Conservation (phyloP, 768 basidiomycete genomes). For the Tephrocybe rancida region DNA sequence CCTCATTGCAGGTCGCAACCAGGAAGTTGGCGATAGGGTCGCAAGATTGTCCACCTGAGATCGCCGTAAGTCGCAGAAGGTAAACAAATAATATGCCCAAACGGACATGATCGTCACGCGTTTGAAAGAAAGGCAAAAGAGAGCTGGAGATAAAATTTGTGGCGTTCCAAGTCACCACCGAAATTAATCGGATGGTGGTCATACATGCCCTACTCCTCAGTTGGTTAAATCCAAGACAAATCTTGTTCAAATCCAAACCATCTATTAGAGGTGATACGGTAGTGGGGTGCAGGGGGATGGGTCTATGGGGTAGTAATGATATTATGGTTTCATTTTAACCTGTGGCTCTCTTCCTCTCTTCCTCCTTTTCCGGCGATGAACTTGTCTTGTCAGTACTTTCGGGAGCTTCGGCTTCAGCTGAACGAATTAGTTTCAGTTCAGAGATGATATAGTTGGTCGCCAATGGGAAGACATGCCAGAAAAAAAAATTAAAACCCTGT, state of each 20-base stretch:
- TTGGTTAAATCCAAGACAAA: not conserved
- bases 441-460: conserved; percentile 17
- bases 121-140: not conserved
- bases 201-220: not conserved
- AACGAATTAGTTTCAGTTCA: conserved; percentile 25
- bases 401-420: conserved; percentile 25
- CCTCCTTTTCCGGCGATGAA: conserved; percentile 31
- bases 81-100: conserved; percentile 14
- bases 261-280: conserved; percentile 14
- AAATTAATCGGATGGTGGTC: not conserved
- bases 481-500: conserved; percentile 66
- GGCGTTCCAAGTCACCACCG: conserved; percentile 11
- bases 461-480: conserved; percentile 50
- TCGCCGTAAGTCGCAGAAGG: conserved; percentile 20
- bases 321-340: conserved; percentile 34
- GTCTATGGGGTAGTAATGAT: conserved; percentile 14
- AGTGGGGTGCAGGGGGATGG: not conserved
- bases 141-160: conserved; percentile 13
- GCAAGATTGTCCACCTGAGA: conserved; percentile 22
- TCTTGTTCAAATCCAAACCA: conserved; percentile 5
- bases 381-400: conserved; percentile 26
- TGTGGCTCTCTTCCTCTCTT: conserved; percentile 56
- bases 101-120: conserved; percentile 16
- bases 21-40: conserved; percentile 21
- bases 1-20: conserved; percentile 25